Evolutionary conservation across 164 flowering plant species (phyloP).

Genomic region (Sextonia rubra): DNA sequence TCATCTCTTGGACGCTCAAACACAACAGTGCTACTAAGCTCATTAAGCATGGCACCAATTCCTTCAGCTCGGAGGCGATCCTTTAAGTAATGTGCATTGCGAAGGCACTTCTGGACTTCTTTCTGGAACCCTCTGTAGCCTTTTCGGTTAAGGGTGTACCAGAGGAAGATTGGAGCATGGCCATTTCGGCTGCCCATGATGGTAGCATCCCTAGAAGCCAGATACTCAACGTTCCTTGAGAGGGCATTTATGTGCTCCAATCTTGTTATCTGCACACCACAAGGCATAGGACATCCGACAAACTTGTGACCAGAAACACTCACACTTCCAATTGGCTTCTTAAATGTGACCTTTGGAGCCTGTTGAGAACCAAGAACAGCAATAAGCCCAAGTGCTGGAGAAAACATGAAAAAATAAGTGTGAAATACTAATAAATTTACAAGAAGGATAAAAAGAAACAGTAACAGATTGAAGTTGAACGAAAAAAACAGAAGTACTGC

Average conservation of each 20-base stretch:
- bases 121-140: slow-evolving; percentile 94
- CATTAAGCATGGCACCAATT: slow-evolving; percentile 89
- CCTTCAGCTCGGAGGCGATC: slow-evolving; percentile 66
- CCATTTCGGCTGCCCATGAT: slow-evolving; percentile 98
- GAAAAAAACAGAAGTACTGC: neutral
- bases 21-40: slow-evolving; percentile 95
- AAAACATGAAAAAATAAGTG: neutral
- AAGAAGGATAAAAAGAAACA: no score
- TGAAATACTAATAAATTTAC: neutral
- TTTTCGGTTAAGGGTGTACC: slow-evolving; percentile 89
- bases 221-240: slow-evolving; percentile 88
- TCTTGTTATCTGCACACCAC: slow-evolving; percentile 92
- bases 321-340: slow-evolving; percentile 95
- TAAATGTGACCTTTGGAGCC: slow-evolving; percentile 93
- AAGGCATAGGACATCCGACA: slow-evolving; percentile 97
- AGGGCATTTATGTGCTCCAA: slow-evolving; percentile 80
- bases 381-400: neutral
- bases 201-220: slow-evolving; percentile 96
- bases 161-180: slow-evolving; percentile 92
- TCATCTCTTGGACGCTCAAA: slow-evolving; percentile 85
- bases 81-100: slow-evolving; percentile 87
- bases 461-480: neutral
- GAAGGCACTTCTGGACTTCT: slow-evolving; percentile 88
- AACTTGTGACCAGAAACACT: slow-evolving; percentile 98
- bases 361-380: slow-evolving; percentile 24